Evolutionary conservation across 306 rosid genomes (phyloP), one percentile per base, ranked within the genome.

Genomic region (Citrullus mucosospermus): DNA sequence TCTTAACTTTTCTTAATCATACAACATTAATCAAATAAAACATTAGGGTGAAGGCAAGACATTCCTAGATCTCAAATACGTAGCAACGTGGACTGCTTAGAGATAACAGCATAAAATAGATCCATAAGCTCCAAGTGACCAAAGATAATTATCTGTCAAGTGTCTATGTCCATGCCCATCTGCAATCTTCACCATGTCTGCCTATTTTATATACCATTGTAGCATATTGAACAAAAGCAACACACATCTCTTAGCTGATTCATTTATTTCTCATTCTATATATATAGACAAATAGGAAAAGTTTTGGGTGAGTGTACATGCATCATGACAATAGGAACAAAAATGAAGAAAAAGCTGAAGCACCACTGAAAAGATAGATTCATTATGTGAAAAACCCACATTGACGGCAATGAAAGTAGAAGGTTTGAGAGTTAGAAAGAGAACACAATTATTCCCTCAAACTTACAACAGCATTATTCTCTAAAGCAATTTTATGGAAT

Each of bases 341-440:
- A 30, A 61, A 59, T 51, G 79, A 85, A 83, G 73, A 62, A 84
- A 86, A 79, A 78, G 65, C 58, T 46, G 75, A 85, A 82, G 89
- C 89, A 88, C 85, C 89, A 85, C 81, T 80, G 79, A 80, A 72
- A 85, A 83, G 71, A 80, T 82, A 84, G 89, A 88, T 87, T 85
- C 91, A 85, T 84, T 78, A 87, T 83, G 92, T 77, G 95, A 87
- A 84, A 87, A 89, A 92, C 90, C 91, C 87, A 88, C 89, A 88
- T 92, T 79, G 87, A 55, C 70, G 67, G 65, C 56, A 71, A 80
- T 63, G 78, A 80, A 79, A 75, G 83, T 69, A 80, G 79, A 86
- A 80, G 81, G 84, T 80, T 79, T 32, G 71, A 86, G 76, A 80
- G 75, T 82, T 36, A 78, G 43, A 73, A 73, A 82, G 84, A 84